phyloP scores from a whole-genome alignment of 202 grass and related monocot genomes.

The Musa balbisiana region DNA sequence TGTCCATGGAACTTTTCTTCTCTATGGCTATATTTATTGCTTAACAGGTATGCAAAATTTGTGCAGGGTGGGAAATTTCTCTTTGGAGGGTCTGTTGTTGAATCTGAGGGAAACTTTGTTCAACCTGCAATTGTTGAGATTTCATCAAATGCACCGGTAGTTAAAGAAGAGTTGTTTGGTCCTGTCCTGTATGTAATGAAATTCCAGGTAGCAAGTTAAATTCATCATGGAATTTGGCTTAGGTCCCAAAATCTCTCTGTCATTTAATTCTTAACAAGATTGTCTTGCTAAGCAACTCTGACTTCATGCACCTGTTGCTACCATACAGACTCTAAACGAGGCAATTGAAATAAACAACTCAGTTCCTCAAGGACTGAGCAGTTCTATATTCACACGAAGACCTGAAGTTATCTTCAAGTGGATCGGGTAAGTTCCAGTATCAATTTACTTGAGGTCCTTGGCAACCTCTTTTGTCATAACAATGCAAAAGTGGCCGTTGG shows the following conservation, averaged over 20 bases:
- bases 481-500: background rate
- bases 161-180: conserved; percentile 96
- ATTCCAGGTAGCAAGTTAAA: conserved; percentile 51
- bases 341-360: conserved; percentile 98
- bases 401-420: conserved; percentile 96
- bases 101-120: conserved; percentile 84
- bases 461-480: background rate
- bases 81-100: conserved; percentile 63
- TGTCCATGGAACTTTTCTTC: background rate
- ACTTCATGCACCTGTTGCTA: conserved; percentile 23
- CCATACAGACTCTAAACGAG: conserved; percentile 66
- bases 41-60: conserved; percentile 1
- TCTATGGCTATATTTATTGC: background rate
- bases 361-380: conserved; percentile 92
- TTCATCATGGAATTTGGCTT: background rate
- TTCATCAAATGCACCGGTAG: conserved; percentile 56
- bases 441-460: background rate
- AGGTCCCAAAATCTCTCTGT: too few species aligned
- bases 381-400: conserved; percentile 87
- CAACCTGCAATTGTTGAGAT: conserved; percentile 89
- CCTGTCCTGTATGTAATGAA: conserved; percentile 98
- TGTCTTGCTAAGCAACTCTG: conserved; percentile 13
- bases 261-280: conserved; percentile 12
- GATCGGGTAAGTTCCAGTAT: conserved; percentile 66
- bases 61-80: conserved; percentile 84